A percentile compares a stretch with the other conserved stretches of the same genome.
phyloP scores from a whole-genome alignment of 495 filamentous ascomycete genomes.

The Aspergillus avenaceus region DNA sequence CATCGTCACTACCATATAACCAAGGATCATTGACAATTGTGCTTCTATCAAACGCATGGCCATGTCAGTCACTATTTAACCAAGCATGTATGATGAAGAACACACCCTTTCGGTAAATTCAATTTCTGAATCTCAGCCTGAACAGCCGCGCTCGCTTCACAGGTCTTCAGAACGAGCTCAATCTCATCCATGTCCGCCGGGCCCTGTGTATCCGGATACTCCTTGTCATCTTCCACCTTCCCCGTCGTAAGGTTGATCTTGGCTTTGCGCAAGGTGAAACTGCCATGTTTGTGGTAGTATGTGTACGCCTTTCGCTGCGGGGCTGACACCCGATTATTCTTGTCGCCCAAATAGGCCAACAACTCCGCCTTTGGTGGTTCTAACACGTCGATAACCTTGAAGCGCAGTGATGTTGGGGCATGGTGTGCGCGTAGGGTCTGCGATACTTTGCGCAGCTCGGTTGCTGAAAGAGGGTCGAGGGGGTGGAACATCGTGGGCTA shows the following conservation, averaged over 20 bases:
- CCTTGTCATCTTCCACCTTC: neutral
- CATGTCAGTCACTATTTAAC: too few relatives aligned
- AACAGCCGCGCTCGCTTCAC: slow-evolving; percentile 1
- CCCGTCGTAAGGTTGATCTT: neutral
- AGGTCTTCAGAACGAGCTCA: neutral
- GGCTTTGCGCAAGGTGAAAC: neutral
- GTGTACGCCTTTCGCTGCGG: neutral
- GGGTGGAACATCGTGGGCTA: neutral
- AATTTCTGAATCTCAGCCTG: slow-evolving; percentile 7
- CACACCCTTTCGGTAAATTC: slow-evolving; percentile 5
- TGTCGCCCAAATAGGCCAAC: neutral
- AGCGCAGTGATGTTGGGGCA: neutral
- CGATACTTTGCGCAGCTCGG: neutral
- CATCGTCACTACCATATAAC: slow-evolving; percentile 9
- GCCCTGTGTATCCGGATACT: slow-evolving; percentile 1
- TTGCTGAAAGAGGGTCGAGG: neutral
- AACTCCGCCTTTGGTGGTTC: neutral
- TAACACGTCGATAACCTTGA: slow-evolving; percentile 4
- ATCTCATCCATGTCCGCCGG: slow-evolving; percentile 1
- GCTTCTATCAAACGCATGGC: neutral
- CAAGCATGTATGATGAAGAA: slow-evolving; percentile 1
- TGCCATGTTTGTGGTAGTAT: neutral
- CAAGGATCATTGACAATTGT: slow-evolving; percentile 4
- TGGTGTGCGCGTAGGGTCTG: neutral
- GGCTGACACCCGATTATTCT: neutral